These are phyloP conservation scores for Candolleomyces eurysporus DNA, from an alignment of 768 basidiomycete species.

Conservation along the genomic window DNA sequence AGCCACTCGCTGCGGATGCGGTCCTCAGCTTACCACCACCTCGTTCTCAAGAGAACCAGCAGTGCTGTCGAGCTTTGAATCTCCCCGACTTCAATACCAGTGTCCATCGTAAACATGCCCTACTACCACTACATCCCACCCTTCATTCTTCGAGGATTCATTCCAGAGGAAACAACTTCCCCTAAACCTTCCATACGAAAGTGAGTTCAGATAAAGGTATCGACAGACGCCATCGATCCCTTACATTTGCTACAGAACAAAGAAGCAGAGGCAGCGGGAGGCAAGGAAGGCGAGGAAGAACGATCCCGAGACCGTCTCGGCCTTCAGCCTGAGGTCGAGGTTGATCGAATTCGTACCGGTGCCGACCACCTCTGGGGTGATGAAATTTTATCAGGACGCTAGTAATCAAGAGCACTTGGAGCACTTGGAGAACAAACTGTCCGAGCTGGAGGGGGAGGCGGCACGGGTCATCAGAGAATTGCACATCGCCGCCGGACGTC, in stretches of 20 bases:
- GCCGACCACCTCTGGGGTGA: conserved; percentile 15
- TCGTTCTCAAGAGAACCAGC: not conserved
- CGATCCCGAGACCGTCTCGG: conserved; percentile 11
- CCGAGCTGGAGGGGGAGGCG: too few relatives aligned
- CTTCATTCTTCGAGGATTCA: conserved; percentile 27
- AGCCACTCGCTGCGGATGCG: not conserved
- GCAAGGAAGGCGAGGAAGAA: conserved; percentile 9
- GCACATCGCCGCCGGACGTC: too few relatives aligned
- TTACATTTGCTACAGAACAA: not conserved
- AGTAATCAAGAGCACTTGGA: conserved; percentile 18
- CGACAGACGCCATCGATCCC: not conserved
- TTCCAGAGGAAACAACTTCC: conserved; percentile 2
- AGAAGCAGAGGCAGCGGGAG: too few relatives aligned
- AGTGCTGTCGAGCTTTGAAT: not conserved
- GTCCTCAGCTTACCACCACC: not conserved
- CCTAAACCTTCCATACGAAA: not conserved
- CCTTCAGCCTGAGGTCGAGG: conserved; percentile 15
- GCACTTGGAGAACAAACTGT: too few relatives aligned
- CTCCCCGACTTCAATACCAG: not conserved
- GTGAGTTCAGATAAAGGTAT: not conserved
- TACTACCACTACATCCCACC: conserved; percentile 29
- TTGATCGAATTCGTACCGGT: conserved; percentile 13
- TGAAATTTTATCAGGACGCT: conserved; percentile 22
- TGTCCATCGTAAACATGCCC: conserved; percentile 5
- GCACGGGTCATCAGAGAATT: conserved; percentile 9